Conservation (phyloP, 2,329 filamentous ascomycete species). For the Fusarium aywerte region DNA sequence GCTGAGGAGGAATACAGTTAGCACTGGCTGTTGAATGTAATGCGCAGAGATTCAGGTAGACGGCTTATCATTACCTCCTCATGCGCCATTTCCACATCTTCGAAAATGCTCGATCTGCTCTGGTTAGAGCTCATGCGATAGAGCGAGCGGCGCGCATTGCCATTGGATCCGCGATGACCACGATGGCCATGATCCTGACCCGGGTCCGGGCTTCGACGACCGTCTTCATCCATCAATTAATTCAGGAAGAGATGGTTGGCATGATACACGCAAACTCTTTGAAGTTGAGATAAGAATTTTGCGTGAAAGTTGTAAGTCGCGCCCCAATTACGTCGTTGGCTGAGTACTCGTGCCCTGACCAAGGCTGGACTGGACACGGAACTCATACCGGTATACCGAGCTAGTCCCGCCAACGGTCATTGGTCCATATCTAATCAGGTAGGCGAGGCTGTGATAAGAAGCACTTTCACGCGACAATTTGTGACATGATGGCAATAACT, state of each 20-base stretch:
- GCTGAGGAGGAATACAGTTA: slow-evolving; percentile 52
- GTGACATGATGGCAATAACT: not conserved
- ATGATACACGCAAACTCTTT: slow-evolving; percentile 28
- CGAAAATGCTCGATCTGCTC: slow-evolving; percentile 83
- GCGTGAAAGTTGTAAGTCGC: slow-evolving; percentile 25
- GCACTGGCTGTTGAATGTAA: not conserved
- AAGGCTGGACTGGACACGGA: slow-evolving; percentile 43
- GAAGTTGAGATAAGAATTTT: slow-evolving; percentile 21
- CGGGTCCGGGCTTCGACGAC: slow-evolving; percentile 31
- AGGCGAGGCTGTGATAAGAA: slow-evolving; percentile 25
- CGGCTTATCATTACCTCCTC: slow-evolving; percentile 73
- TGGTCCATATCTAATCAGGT: slow-evolving; percentile 16
- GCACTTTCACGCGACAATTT: not conserved
- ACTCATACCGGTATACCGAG: slow-evolving; percentile 26
- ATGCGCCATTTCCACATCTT: slow-evolving; percentile 98
- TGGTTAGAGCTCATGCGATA: slow-evolving; percentile 76
- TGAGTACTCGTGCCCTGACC: slow-evolving; percentile 27
- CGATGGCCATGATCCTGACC: slow-evolving; percentile 32
- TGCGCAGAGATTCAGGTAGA: too few relatives aligned
- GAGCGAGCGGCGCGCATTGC: slow-evolving; percentile 50
- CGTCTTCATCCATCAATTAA: slow-evolving; percentile 47
- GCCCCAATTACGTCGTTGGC: slow-evolving; percentile 43
- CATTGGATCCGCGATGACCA: slow-evolving; percentile 35
- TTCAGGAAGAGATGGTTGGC: slow-evolving; percentile 23
- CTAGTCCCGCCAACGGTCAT: slow-evolving; percentile 35